These are phyloP conservation scores for Calendula officinalis DNA, from an alignment of 129 eudicot genomes.

Conservation along the genomic window DNA sequence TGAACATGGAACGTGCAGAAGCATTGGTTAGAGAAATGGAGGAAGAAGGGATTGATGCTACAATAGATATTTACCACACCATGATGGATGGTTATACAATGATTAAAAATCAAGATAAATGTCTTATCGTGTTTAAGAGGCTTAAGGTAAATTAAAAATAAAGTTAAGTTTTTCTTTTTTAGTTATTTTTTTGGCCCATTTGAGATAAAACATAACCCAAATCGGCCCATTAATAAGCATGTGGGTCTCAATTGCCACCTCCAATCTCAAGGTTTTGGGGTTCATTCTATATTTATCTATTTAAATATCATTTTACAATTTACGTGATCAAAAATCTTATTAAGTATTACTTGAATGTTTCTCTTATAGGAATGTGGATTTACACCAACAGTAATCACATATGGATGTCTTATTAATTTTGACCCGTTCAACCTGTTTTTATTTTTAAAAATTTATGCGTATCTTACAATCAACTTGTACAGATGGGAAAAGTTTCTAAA, in stretches of 20 bases:
- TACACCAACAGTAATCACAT: slow-evolving; percentile 66
- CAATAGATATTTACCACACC: slow-evolving; percentile 79
- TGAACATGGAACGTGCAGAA: slow-evolving; percentile 83
- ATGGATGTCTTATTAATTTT: slow-evolving; percentile 82
- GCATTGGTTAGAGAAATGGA: slow-evolving; percentile 97
- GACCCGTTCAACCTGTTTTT: background rate
- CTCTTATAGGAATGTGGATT: slow-evolving; percentile 75
- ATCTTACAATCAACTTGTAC: slow-evolving; percentile 16
- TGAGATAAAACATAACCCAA: background rate
- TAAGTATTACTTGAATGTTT: background rate
- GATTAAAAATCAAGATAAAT: slow-evolving; percentile 79
- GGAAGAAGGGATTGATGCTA: slow-evolving; percentile 95
- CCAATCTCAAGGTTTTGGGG: background rate
- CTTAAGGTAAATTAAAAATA: slow-evolving; percentile 52
- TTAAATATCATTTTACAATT: background rate
- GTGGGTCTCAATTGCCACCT: background rate
- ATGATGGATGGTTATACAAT: slow-evolving; percentile 99
- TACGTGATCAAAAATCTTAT: background rate
- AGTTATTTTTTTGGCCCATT: background rate
- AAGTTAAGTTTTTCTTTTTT: background rate
- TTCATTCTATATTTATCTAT: background rate
- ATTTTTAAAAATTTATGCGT: background rate
- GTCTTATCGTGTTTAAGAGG: slow-evolving; percentile 74
- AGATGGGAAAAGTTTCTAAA: slow-evolving; percentile 77
- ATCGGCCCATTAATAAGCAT: background rate